phyloP scores from a whole-genome alignment of 176 grass and related monocot species.

The Cenchrus americanus region DNA sequence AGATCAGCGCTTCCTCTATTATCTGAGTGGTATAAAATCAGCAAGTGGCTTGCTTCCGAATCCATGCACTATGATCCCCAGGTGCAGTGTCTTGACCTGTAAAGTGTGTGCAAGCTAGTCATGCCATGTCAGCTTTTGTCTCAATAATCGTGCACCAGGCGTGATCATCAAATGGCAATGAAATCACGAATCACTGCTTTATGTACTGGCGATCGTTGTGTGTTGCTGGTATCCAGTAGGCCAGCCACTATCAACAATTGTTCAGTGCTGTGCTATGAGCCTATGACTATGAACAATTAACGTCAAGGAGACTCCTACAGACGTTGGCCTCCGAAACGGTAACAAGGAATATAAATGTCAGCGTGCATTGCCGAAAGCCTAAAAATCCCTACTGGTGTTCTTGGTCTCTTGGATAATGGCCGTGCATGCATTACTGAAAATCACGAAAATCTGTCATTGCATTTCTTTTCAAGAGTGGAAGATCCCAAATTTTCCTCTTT shows the following conservation, averaged over 20 bases:
- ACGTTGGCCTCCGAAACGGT: not conserved
- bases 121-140: constrained; percentile 16
- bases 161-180: not conserved
- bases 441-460: too few species aligned
- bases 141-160: not conserved
- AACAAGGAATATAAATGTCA: not conserved
- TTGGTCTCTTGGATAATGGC: too few species aligned
- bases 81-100: constrained; percentile 6
- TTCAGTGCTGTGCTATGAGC: not conserved
- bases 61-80: not conserved
- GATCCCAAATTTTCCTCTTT: too few species aligned
- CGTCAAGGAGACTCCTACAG: not conserved
- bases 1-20: not conserved
- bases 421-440: too few species aligned
- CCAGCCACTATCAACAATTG: not conserved
- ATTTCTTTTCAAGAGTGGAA: too few species aligned
- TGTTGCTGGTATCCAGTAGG: not conserved
- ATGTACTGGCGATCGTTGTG: not conserved
- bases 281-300: not conserved
- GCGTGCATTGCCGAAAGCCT: too few species aligned
- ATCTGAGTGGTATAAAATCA: not conserved
- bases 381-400: too few species aligned
- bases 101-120: not conserved
- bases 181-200: not conserved
- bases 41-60: not conserved